Evolutionary conservation across 192 early-diverging fungal genomes (phyloP).

Genomic region (Coemansia sp.): DNA sequence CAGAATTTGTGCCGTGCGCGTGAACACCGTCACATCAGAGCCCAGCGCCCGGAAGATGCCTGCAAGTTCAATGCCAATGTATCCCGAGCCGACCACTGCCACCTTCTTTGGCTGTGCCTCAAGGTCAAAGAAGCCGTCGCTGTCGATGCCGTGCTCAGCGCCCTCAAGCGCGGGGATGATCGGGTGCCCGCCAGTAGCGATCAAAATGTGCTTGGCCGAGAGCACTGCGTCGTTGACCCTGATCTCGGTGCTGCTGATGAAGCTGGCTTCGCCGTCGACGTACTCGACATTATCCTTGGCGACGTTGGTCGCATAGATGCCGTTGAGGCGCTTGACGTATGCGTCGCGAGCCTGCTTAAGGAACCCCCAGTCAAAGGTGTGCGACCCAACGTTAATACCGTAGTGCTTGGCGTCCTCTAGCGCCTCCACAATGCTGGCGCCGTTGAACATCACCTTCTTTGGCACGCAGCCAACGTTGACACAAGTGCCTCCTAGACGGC

Average conservation of each 20-base stretch:
- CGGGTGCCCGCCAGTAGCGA: slow-evolving; percentile 83
- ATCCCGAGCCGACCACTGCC: slow-evolving; percentile 88
- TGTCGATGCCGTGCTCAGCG: slow-evolving; percentile 85
- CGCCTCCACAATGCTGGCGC: slow-evolving; percentile 86
- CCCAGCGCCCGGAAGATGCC: slow-evolving; percentile 94
- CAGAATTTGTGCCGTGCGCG: slow-evolving; percentile 84
- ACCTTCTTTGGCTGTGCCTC: slow-evolving; percentile 90
- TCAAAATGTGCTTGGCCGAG: slow-evolving; percentile 84
- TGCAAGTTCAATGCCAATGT: slow-evolving; percentile 96
- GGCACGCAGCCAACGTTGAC: slow-evolving; percentile 96
- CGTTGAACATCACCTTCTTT: slow-evolving; percentile 96
- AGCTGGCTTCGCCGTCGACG: slow-evolving; percentile 83
- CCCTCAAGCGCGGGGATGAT: slow-evolving; percentile 82
- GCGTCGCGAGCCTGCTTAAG: slow-evolving; percentile 94
- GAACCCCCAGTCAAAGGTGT: slow-evolving; percentile 75
- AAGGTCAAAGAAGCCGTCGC: slow-evolving; percentile 96
- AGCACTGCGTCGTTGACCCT: slow-evolving; percentile 63
- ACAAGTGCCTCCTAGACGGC: slow-evolving; percentile 86
- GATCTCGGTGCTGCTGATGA: slow-evolving; percentile 76
- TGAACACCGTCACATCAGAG: slow-evolving; percentile 80
- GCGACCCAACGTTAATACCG: slow-evolving; percentile 74
- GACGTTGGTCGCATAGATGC: slow-evolving; percentile 94
- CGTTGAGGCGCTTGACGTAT: slow-evolving; percentile 95
- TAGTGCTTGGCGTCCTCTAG: slow-evolving; percentile 90
- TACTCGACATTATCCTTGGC: slow-evolving; percentile 84